A percentile compares a stretch with the other conserved stretches of the same genome.
phyloP scores from a whole-genome alignment of 2,329 filamentous ascomycete species.

The Pseudopithomyces maydicus region DNA sequence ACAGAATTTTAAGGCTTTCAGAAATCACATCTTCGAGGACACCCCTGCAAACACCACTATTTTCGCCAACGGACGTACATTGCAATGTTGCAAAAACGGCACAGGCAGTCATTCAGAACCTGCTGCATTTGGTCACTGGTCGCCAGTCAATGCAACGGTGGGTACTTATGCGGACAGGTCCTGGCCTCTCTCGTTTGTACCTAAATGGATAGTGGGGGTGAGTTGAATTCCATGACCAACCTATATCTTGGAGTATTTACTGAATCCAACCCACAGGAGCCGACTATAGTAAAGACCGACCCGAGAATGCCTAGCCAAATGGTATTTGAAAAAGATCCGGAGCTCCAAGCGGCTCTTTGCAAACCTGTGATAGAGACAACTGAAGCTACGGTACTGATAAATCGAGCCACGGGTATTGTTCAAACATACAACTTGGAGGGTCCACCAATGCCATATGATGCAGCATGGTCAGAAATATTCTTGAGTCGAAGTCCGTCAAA shows the following conservation, averaged over 20 bases:
- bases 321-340: conserved; percentile 11
- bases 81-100: conserved; percentile 19
- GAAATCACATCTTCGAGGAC: conserved; percentile 2
- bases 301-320: background rate
- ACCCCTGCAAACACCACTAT: conserved; percentile 9
- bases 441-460: background rate
- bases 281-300: background rate
- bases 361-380: conserved; percentile 18
- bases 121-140: conserved; percentile 21
- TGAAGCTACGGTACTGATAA: conserved; percentile 15
- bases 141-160: background rate
- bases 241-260: background rate
- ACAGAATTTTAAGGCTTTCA: background rate
- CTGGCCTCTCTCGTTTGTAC: conserved; percentile 13
- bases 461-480: conserved; percentile 18
- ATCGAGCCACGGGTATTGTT: conserved; percentile 8
- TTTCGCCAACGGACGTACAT: background rate
- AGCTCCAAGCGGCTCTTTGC: conserved; percentile 20
- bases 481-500: conserved; percentile 6
- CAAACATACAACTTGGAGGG: conserved; percentile 11
- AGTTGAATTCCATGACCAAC: background rate
- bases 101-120: conserved; percentile 5
- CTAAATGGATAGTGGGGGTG: conserved; percentile 16
- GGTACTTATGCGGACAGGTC: conserved; percentile 7
- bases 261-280: background rate